Base-by-base conservation (phyloP, 2,329 filamentous ascomycete genomes). In the Leptographium radiaticola region DNA sequence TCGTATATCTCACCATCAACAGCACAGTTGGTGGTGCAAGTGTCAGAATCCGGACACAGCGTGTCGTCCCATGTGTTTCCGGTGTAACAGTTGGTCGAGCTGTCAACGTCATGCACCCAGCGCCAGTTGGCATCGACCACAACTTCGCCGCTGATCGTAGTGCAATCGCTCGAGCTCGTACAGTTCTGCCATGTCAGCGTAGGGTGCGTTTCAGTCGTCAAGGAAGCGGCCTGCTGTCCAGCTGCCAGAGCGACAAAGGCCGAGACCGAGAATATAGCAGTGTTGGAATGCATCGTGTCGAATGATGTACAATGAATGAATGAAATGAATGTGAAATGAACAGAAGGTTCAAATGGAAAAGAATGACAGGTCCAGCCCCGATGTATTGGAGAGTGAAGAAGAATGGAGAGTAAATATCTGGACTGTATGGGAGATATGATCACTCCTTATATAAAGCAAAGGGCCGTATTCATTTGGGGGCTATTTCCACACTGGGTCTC, bases 71-170 rank as follows among this genome's bases (percentile, higher is more conserved):
- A 75, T 15, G 60, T 56, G 60, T 75, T 75, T 47, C 72, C 73
- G 20, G 66, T 71, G 61, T 75, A 75, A 66, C 73, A 76, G 66
- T 77, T 76, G 59, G 66, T 70, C 60, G 70, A 74, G 45, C 71
- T 70, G 31, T 61, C 60, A 43, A 66, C 70, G 38, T 67, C 65
- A 64, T 80, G 75, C 51, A 78, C 64, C 77, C 77, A 80, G 53
- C 77, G 71, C 76, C 76, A 81, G 67, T 80, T 80, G 57, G 75
- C 61, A 60, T 81, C 77, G 58, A 80, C 65, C 39, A 74, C 71
- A 51, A 81, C 68, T 50, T 72, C 72, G 34, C 73, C 75, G 51
- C 65, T 65, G 53, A 73, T 67, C 20, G 68, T 71, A 3, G 71
- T 71, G 64, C 77, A 80, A 36, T 67, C 68, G 51, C 72, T 70